Conservation (phyloP, 495 filamentous ascomycete species). For the Cercophora sp. region DNA sequence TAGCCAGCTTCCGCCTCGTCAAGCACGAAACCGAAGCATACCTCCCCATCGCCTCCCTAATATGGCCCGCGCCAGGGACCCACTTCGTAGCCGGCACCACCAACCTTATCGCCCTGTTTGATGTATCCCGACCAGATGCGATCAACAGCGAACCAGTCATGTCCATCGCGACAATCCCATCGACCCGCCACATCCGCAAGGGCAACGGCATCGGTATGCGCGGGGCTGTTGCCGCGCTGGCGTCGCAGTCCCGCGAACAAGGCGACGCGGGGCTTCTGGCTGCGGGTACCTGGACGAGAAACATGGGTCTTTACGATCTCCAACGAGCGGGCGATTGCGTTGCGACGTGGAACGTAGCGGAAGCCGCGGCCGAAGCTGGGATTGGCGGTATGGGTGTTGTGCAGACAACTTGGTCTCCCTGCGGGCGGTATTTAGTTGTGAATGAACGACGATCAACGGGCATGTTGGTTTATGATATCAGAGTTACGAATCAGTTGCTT, state of each 20-base stretch:
- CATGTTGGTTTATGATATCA: conserved; percentile 77
- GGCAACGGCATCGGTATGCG: conserved; percentile 76
- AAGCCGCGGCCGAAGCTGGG: conserved; percentile 31
- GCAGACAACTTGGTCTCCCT: conserved; percentile 74
- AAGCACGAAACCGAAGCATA: conserved; percentile 74
- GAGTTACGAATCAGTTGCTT: conserved; percentile 65
- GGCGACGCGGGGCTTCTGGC: conserved; percentile 56
- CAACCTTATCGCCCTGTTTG: conserved; percentile 72
- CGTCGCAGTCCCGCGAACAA: conserved; percentile 25
- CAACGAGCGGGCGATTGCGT: conserved; percentile 62
- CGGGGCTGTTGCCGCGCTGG: conserved; percentile 71
- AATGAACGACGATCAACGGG: conserved; percentile 77
- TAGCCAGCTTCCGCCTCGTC: conserved; percentile 66
- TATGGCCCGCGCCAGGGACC: conserved; percentile 58
- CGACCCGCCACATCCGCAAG: conserved; percentile 64
- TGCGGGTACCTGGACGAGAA: conserved; percentile 76
- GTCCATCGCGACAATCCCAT: conserved; percentile 67
- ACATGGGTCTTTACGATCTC: conserved; percentile 71
- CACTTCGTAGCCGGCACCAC: conserved; percentile 70
- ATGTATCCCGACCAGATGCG: conserved; percentile 61
- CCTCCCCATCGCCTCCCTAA: conserved; percentile 68
- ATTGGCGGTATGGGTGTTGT: conserved; percentile 67
- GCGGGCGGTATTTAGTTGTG: conserved; percentile 82
- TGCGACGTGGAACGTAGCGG: conserved; percentile 57
- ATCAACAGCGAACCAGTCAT: conserved; percentile 48